Base-by-base conservation (phyloP, 441 rosid genomes). In the Cnidoscolus chayamansa region DNA sequence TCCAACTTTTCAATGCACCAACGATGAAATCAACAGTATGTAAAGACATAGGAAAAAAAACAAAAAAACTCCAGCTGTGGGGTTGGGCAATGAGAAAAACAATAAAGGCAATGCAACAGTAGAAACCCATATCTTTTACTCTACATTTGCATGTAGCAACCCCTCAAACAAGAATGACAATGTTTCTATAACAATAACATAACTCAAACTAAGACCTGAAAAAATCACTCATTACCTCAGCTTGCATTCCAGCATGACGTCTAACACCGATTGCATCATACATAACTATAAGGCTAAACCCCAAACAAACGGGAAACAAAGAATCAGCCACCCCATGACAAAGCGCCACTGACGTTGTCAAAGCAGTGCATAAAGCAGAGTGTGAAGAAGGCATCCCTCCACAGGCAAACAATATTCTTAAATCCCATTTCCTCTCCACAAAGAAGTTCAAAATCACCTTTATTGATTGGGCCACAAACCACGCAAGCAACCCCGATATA, bases 321-420 rank as follows among this genome's bases (percentile, higher is more conserved):
- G 97, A 94, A 79, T 91, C 98, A 12, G 94, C 88, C 5, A 89
- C 87, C 43, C 98, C 98, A 76, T 94, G 98, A 32, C 93, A 85
- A 70, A 94, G 81, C 70, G 97, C 98, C 13, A 94, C 97, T 10
- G 98, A 89, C 7, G 98, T 90, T 9, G 98, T 90, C 84, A 91
- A 80, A 70, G 96, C 96, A 65, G 90, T 89, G 65, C 98, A 94
- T 32, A 94, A 37, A 64, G 98, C 96, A n/a, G 98, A 88, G 74
- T 91, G 98, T 7, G 98, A 91, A 19, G 98, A 94, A 4, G 98
- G 97, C 96, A 94, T 94, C 31, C 98, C 97, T 72, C 98, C 98
- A 63, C 89, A 91, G 32, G 96, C 88, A 76, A 75, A 90, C 61
- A 91, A 4, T 0, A 94, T 19, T 76, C 91, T 83, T 63, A 89